Evolutionary conservation across 2,329 filamentous ascomycete species (phyloP).

Genomic region (Colletotrichum tamarilloi): DNA sequence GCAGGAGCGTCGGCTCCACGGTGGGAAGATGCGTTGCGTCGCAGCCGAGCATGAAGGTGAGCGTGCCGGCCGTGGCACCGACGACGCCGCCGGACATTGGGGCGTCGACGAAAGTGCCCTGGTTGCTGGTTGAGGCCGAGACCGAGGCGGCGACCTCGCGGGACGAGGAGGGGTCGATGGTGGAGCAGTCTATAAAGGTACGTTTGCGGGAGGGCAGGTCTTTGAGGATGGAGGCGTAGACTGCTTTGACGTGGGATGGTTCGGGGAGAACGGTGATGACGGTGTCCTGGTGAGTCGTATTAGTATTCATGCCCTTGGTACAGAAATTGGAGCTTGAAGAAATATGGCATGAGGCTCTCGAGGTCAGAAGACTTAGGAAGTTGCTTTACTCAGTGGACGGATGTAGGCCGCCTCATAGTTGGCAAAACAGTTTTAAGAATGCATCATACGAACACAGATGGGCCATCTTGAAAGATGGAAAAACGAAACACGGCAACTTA

Average conservation of each 20-base stretch:
- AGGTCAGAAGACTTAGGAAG: neutral
- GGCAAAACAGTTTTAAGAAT: conserved; percentile 7
- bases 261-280: conserved; percentile 92
- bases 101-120: conserved; percentile 88
- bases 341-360: neutral
- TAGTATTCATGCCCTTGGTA: conserved; percentile 38
- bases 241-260: conserved; percentile 85
- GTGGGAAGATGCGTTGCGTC: conserved; percentile 69
- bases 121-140: conserved; percentile 55
- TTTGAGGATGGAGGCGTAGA: conserved; percentile 81
- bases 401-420: neutral
- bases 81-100: conserved; percentile 98
- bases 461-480: conserved; percentile 33
- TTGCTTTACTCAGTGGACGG: neutral
- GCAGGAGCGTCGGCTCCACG: conserved; percentile 75
- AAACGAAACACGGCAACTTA: conserved; percentile 48
- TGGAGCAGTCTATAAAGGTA: conserved; percentile 95
- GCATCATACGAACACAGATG: neutral
- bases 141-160: conserved; percentile 79
- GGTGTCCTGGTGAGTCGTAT: conserved; percentile 70
- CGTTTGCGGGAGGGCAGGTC: conserved; percentile 67
- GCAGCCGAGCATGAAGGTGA: conserved; percentile 96
- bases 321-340: neutral
- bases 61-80: conserved; percentile 84
- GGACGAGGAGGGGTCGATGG: conserved; percentile 91